phyloP scores from a whole-genome alignment of 163 green algal genomes.

The Scenedesmus sp. region DNA sequence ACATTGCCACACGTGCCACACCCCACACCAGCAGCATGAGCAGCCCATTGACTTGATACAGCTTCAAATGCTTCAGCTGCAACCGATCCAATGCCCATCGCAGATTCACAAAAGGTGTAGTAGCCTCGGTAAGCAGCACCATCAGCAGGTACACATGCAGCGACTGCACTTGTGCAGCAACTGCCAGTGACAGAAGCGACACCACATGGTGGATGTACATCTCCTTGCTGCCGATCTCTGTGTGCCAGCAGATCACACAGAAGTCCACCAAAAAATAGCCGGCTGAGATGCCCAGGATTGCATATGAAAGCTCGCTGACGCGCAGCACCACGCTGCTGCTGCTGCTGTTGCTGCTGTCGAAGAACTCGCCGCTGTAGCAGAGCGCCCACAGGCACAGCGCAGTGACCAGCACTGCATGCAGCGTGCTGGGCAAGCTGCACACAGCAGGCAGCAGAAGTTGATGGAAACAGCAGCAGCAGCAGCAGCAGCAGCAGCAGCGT shows the following conservation, averaged over 20 bases:
- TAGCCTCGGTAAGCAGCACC: slow-evolving; percentile 41
- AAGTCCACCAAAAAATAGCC: slow-evolving; percentile 45
- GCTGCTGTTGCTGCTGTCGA: background rate
- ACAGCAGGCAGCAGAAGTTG: background rate
- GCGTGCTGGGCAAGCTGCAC: slow-evolving; percentile 28
- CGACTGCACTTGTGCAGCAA: slow-evolving; percentile 21
- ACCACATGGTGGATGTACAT: slow-evolving; percentile 46
- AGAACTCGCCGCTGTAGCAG: slow-evolving; percentile 36
- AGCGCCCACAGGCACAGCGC: slow-evolving; percentile 41
- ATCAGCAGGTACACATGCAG: slow-evolving; percentile 45
- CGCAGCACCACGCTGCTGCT: background rate
- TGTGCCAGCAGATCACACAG: background rate
- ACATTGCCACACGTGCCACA: slow-evolving; percentile 36
- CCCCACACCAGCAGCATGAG: slow-evolving; percentile 43
- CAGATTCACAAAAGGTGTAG: slow-evolving; percentile 45
- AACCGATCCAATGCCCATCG: slow-evolving; percentile 40
- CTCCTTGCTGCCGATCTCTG: slow-evolving; percentile 20
- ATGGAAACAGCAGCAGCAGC: background rate
- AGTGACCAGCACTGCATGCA: slow-evolving; percentile 35
- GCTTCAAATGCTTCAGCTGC: background rate
- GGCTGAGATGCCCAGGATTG: slow-evolving; percentile 31
- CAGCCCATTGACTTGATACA: slow-evolving; percentile 43
- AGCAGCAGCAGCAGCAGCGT: background rate
- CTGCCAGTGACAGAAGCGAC: slow-evolving; percentile 28
- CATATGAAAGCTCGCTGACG: slow-evolving; percentile 34